Evolutionary conservation across 83 land plant species (phyloP).

Genomic region (Larix sibirica): DNA sequence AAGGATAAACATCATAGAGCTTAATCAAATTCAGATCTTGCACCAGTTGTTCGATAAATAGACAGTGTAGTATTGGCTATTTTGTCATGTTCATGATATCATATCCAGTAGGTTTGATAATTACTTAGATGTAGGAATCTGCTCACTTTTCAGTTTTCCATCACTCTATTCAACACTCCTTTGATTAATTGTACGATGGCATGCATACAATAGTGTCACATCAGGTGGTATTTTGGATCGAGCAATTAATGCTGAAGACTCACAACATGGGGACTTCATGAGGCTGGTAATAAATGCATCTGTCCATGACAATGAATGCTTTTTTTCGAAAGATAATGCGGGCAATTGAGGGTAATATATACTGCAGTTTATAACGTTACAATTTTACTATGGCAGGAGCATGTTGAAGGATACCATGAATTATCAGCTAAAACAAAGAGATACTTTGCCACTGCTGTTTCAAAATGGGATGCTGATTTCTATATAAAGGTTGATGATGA

Average conservation of each 20-base stretch:
- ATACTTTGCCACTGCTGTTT: slow-evolving; percentile 56
- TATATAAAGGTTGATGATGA: slow-evolving; percentile 74
- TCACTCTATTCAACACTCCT: neutral
- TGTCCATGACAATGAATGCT: neutral
- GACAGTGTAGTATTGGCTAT: too few relatives aligned
- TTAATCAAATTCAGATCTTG: too few relatives aligned
- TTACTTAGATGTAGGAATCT: neutral
- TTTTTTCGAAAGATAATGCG: neutral
- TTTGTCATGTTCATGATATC: neutral
- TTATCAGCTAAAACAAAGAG: slow-evolving; percentile 59
- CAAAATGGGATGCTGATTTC: slow-evolving; percentile 74
- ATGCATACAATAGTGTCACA: slow-evolving; percentile 30
- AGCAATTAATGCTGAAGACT: slow-evolving; percentile 60
- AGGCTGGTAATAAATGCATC: slow-evolving; percentile 39
- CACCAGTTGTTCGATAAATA: too few relatives aligned
- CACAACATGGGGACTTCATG: slow-evolving; percentile 56
- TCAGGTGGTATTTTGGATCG: slow-evolving; percentile 55
- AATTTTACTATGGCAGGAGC: slow-evolving; percentile 30
- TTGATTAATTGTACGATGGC: neutral
- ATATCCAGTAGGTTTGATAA: neutral
- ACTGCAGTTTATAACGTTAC: neutral
- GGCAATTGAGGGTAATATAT: neutral
- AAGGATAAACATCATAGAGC: too few relatives aligned
- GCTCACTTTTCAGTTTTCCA: neutral
- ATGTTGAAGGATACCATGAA: slow-evolving; percentile 70